These are phyloP conservation scores for Nymphaea colorata DNA, from an alignment of 164 flowering plant species.

Conservation along the genomic window DNA sequence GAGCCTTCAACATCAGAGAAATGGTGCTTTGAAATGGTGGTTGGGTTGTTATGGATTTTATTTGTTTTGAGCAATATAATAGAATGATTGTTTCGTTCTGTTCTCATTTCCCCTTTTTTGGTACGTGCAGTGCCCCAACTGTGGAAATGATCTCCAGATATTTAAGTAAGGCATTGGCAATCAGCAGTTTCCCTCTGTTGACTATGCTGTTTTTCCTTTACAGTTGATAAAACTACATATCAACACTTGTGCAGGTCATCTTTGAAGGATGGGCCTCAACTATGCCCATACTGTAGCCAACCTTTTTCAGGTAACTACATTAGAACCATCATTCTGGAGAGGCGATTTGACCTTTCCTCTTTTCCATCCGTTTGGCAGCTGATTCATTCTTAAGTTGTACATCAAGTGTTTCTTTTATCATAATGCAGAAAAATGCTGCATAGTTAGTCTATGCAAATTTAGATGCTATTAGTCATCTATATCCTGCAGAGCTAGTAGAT, in stretches of 20 bases:
- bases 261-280: slow-evolving; percentile 55
- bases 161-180: slow-evolving; percentile 52
- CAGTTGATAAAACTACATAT: slow-evolving; percentile 4
- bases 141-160: slow-evolving; percentile 78
- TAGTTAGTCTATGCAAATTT: too few species aligned
- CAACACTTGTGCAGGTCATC: slow-evolving; percentile 40
- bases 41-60: background rate
- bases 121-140: slow-evolving; percentile 87
- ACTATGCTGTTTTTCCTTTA: background rate
- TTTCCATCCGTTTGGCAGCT: background rate
- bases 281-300: slow-evolving; percentile 79
- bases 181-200: background rate
- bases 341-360: background rate
- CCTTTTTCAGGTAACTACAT: slow-evolving; percentile 67
- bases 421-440: too few species aligned
- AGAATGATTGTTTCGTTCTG: background rate
- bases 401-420: background rate
- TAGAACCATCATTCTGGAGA: background rate
- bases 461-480: too few species aligned
- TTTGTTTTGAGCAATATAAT: background rate
- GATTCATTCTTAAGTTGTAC: too few species aligned
- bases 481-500: too few species aligned
- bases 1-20: too few species aligned
- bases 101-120: slow-evolving; percentile 5
- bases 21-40: background rate